A percentile compares a stretch with the other conserved stretches of the same genome.
Evolutionary conservation across 108 stramenopile genomes (phyloP).

Genomic region (Parmales sp.): DNA sequence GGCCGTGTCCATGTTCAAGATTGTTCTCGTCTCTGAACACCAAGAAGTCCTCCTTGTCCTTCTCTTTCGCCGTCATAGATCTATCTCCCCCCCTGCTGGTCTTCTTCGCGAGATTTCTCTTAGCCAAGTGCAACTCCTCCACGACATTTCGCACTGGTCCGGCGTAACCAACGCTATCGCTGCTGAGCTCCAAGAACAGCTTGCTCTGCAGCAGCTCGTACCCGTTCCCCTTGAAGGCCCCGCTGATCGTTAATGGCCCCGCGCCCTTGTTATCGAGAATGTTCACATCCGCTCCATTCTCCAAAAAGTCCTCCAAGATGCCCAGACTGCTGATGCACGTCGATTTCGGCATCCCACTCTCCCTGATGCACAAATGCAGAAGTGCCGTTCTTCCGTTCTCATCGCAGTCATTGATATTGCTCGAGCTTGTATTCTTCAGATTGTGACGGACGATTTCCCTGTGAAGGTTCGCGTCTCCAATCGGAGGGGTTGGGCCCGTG

Average conservation of each 20-base stretch:
- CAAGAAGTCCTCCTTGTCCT: too few relatives aligned
- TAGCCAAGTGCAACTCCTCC: not conserved
- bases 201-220: not conserved
- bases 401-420: not conserved
- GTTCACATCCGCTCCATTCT: not conserved
- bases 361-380: not conserved
- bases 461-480: constrained; percentile 9
- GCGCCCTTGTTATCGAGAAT: not conserved
- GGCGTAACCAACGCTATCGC: not conserved
- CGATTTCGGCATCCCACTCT: not conserved
- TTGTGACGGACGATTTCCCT: not conserved
- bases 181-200: not conserved
- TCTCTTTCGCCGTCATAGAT: too few relatives aligned
- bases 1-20: too few relatives aligned
- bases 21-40: too few relatives aligned
- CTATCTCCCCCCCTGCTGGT: not conserved
- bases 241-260: not conserved
- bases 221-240: not conserved
- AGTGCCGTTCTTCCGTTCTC: not conserved
- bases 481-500: not conserved
- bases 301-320: not conserved
- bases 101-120: not conserved
- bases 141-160: not conserved
- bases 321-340: constrained; percentile 6
- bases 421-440: not conserved